These are phyloP conservation scores for Alternaria atra DNA, from an alignment of 2,329 filamentous ascomycete species.

Conservation along the genomic window DNA sequence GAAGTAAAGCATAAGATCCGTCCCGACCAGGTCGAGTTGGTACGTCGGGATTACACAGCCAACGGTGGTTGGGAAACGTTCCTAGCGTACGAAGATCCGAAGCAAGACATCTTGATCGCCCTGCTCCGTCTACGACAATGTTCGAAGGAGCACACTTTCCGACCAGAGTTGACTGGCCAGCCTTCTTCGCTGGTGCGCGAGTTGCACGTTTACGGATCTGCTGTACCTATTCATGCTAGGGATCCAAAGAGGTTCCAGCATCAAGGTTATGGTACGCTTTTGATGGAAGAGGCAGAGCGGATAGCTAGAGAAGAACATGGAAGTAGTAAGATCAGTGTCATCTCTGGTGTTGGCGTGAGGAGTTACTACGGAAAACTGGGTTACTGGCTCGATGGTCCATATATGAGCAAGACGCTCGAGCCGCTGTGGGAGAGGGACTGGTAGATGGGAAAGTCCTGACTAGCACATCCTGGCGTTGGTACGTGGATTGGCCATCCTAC, in stretches of 20 bases:
- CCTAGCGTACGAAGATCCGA: conserved; percentile 95
- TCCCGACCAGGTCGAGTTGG: conserved; percentile 93
- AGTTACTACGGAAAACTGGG: conserved; percentile 95
- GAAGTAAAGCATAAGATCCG: conserved; percentile 99
- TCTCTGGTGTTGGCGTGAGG: conserved; percentile 95
- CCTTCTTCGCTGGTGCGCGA: conserved; percentile 92
- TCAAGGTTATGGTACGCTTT: conserved; percentile 91
- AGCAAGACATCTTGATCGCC: conserved; percentile 96
- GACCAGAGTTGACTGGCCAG: conserved; percentile 84
- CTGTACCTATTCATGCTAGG: conserved; percentile 94
- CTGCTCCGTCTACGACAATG: conserved; percentile 90
- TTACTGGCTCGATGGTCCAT: conserved; percentile 92
- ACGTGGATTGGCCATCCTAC: not conserved
- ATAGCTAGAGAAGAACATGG: conserved; percentile 95
- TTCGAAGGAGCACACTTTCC: conserved; percentile 88
- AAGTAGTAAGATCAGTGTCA: conserved; percentile 93
- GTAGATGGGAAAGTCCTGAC: conserved; percentile 10
- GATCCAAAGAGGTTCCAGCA: conserved; percentile 98
- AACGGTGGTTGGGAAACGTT: conserved; percentile 99
- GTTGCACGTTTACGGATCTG: conserved; percentile 94
- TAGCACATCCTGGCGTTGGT: conserved; percentile 12
- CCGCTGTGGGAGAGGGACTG: conserved; percentile 46
- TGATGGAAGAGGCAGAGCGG: conserved; percentile 98
- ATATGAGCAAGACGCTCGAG: conserved; percentile 57
- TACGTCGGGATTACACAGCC: conserved; percentile 90